Evolutionary conservation across 495 filamentous ascomycete genomes (phyloP), one percentile per base, ranked within the genome.

Genomic region (Hypoxylon crocopeplum): DNA sequence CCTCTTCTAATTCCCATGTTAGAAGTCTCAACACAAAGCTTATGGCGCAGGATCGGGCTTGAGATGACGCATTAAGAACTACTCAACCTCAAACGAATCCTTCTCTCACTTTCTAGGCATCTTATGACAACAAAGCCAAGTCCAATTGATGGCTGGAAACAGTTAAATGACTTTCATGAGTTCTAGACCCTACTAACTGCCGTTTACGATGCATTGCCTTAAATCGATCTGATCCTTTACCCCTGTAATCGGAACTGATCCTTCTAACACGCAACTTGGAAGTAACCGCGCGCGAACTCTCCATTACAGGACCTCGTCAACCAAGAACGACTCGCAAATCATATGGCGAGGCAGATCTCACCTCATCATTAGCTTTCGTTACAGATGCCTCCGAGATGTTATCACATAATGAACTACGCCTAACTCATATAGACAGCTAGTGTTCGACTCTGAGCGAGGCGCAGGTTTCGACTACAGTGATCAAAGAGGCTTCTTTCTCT

Each of bases 51-150:
- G 25, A 29, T 24, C 17, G 7, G 16, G 40, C 2, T 48, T 30
- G 6, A 29, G 19, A 30, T 39, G 12, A 33, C 27, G 22, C 25
- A n/a, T 19, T 27, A 21, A 13, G 16, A 40, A 15, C 22, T 13
- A 30, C 34, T 51, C 27, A 60, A 48, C 34, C 42, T 61, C 57
- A 55, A 61, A 54, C 50, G 29, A 24, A 61, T 55, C 38, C 57
- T 54, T 48, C 57, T 1, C 30, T 41, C 41, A 7, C 19, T 52
- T 48, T 42, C 11, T 8, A 12, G 32, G 5, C 25, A 10, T 29
- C 25, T 5, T 10, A 29, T 29, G 10, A n/a, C n/a, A n/a, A n/a
- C n/a, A n/a, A n/a, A n/a, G n/a, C n/a, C n/a, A n/a, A n/a, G n/a
- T n/a, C n/a, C n/a, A n/a, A n/a, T n/a, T n/a, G n/a, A n/a, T n/a